phyloP scores from a whole-genome alignment of 441 rosid genomes.

The Bocquillonia castaneifolia region DNA sequence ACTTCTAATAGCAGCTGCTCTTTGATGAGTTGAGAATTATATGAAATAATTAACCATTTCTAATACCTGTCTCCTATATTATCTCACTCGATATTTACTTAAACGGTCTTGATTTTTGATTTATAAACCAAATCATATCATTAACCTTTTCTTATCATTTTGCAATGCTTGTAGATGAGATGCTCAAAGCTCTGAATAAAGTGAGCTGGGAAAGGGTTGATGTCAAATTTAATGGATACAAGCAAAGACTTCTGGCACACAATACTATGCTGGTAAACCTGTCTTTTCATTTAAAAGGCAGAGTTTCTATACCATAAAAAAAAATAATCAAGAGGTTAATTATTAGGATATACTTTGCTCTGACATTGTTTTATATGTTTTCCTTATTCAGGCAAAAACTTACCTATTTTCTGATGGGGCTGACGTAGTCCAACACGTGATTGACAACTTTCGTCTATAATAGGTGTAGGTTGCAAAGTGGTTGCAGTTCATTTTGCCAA shows the following conservation, averaged over 20 bases:
- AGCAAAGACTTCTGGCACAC: conserved; percentile 66
- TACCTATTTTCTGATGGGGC: conserved; percentile 60
- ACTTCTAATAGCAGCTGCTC: too few species aligned
- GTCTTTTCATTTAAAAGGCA: background rate
- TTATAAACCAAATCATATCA: background rate
- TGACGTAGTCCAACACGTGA: conserved; percentile 75
- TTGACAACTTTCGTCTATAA: conserved; percentile 56
- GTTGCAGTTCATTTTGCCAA: background rate
- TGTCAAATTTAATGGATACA: conserved; percentile 67
- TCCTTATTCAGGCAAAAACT: conserved; percentile 50
- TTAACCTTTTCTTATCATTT: background rate
- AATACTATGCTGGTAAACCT: conserved; percentile 64
- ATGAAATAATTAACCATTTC: too few species aligned
- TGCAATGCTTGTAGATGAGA: conserved; percentile 48
- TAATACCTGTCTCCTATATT: background rate
- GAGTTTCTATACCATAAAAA: too few species aligned
- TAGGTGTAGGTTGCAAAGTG: background rate
- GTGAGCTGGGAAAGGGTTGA: conserved; percentile 77
- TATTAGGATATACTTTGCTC: background rate
- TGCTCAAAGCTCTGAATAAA: conserved; percentile 58
- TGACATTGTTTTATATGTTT: conserved; percentile 11
- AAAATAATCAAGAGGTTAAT: background rate
- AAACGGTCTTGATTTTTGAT: conserved; percentile 4
- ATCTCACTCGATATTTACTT: too few species aligned
- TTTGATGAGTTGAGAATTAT: too few species aligned